Conservation (phyloP, 495 filamentous ascomycete genomes). For the Trichoderma erinaceum region DNA sequence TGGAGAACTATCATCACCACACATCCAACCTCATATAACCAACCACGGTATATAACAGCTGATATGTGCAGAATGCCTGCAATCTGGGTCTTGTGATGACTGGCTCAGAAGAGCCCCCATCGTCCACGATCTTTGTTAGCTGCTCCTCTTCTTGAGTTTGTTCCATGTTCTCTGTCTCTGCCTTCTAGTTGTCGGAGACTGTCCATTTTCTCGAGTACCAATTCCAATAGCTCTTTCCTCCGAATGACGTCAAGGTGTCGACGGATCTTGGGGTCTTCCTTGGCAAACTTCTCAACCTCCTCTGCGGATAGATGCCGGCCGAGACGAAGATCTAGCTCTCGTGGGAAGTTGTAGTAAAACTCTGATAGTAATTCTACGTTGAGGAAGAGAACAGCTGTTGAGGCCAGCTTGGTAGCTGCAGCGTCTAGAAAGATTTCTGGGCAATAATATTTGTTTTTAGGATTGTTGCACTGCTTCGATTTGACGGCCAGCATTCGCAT, state of each 20-base stretch:
- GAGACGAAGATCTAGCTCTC: slow-evolving; percentile 83
- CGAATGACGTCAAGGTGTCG: slow-evolving; percentile 85
- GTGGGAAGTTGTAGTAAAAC: slow-evolving; percentile 95
- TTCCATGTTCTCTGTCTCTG: slow-evolving; percentile 24
- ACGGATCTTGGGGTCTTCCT: slow-evolving; percentile 83
- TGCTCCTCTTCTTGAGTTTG: neutral
- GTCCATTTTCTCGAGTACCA: slow-evolving; percentile 92
- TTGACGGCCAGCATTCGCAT: slow-evolving; percentile 84
- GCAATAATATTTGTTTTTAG: slow-evolving; percentile 90
- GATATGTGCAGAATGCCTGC: neutral
- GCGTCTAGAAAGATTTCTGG: slow-evolving; percentile 97
- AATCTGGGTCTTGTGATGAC: neutral
- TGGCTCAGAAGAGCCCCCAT: slow-evolving; percentile 31
- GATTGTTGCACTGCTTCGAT: slow-evolving; percentile 73
- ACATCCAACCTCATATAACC: slow-evolving; percentile 8
- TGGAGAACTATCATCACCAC: slow-evolving; percentile 2
- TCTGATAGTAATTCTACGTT: slow-evolving; percentile 95
- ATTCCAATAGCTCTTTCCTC: slow-evolving; percentile 86
- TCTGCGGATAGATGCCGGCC: slow-evolving; percentile 69
- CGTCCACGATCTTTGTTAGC: slow-evolving; percentile 26
- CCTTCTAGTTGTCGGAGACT: slow-evolving; percentile 70
- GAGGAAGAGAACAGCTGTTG: slow-evolving; percentile 92
- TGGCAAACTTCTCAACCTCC: slow-evolving; percentile 83
- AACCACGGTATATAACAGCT: neutral
- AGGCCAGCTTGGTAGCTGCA: slow-evolving; percentile 88